phyloP scores from a whole-genome alignment of 768 basidiomycete genomes.

The Kwoniella heveanensis region DNA sequence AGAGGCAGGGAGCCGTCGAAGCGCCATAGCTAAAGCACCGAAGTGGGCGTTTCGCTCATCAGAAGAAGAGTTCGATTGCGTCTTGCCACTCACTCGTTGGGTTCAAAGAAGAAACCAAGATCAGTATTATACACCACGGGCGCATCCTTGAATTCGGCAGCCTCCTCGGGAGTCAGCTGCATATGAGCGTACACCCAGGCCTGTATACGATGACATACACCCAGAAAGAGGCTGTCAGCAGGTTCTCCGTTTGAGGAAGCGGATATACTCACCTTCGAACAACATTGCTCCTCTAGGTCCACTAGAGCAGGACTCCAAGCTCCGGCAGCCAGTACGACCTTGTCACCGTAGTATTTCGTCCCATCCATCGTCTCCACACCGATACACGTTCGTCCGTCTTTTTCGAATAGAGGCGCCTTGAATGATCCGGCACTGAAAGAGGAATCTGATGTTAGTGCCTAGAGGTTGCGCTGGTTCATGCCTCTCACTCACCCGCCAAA shows the following conservation, averaged over 20 bases:
- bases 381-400: constrained; percentile 30
- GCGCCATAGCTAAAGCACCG: too few species aligned
- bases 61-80: not conserved
- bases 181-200: constrained; percentile 46
- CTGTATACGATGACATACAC: constrained; percentile 2
- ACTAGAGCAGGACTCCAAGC: constrained; percentile 44
- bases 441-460: too few species aligned
- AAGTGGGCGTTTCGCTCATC: too few species aligned
- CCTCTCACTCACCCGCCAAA: constrained; percentile 34
- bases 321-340: constrained; percentile 44
- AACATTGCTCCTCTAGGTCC: constrained; percentile 46
- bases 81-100: constrained; percentile 21
- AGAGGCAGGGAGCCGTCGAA: too few species aligned
- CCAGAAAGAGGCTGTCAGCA: not conserved
- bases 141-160: constrained; percentile 24
- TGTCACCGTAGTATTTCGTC: constrained; percentile 31
- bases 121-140: constrained; percentile 49
- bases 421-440: constrained; percentile 36
- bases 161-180: constrained; percentile 41
- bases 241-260: not conserved
- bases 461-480: too few species aligned
- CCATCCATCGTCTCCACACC: constrained; percentile 44
- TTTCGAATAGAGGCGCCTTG: constrained; percentile 30
- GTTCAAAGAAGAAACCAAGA: constrained; percentile 51
- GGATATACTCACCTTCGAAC: constrained; percentile 34